A percentile compares a stretch with the other conserved stretches of the same genome.
phyloP scores from a whole-genome alignment of 2,329 filamentous ascomycete species.

The Camptophora hylomeconis region DNA sequence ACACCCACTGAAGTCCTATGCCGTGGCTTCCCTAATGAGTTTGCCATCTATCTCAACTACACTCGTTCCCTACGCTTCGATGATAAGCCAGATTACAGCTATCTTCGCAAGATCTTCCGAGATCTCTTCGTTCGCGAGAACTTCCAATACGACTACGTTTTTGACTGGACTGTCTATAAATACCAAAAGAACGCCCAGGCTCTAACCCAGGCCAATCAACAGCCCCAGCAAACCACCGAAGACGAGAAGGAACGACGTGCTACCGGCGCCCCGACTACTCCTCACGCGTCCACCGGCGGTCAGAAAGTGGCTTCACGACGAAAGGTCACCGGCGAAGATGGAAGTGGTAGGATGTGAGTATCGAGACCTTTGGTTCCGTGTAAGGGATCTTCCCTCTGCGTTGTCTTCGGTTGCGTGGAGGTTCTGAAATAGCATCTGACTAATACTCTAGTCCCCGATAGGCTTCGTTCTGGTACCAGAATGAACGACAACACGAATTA shows the following conservation, averaged over 20 bases:
- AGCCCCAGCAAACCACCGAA: conserved; percentile 53
- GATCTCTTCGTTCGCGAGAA: conserved; percentile 97
- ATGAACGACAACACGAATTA: conserved; percentile 38
- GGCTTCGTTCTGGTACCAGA: conserved; percentile 73
- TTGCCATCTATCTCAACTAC: conserved; percentile 99
- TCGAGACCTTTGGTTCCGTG: conserved; percentile 60
- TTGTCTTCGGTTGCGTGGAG: conserved; percentile 69
- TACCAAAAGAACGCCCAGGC: conserved; percentile 99
- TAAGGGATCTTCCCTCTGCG: conserved; percentile 81
- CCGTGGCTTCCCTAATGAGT: conserved; percentile 98
- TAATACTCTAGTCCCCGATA: conserved; percentile 74
- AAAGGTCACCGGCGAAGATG: conserved; percentile 56
- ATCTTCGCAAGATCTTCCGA: conserved; percentile 99
- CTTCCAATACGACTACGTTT: conserved; percentile 99
- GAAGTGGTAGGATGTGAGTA: conserved; percentile 95
- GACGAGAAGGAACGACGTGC: conserved; percentile 64
- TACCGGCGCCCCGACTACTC: conserved; percentile 44
- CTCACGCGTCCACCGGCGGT: conserved; percentile 41
- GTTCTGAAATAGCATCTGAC: conserved; percentile 61
- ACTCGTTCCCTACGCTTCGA: conserved; percentile 96
- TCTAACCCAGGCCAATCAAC: conserved; percentile 65
- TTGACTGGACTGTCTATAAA: conserved; percentile 99
- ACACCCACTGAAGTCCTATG: conserved; percentile 93
- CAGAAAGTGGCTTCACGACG: conserved; percentile 65
- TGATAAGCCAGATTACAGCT: conserved; percentile 99